These are phyloP conservation scores for Flammula alnicola DNA, from an alignment of 1,284 basidiomycete species.

Conservation along the genomic window DNA sequence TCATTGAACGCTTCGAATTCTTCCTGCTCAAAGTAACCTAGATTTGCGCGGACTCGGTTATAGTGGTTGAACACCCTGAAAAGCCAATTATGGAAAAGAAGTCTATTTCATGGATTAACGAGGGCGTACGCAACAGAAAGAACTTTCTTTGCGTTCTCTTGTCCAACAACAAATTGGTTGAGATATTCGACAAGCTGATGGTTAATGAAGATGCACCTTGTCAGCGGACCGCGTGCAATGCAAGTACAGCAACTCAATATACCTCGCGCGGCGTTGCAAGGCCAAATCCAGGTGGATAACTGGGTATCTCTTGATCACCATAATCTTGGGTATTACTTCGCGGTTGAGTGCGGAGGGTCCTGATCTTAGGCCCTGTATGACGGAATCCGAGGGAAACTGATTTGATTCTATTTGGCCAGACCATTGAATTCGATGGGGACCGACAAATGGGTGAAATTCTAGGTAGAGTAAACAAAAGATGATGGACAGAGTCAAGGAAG, in stretches of 20 bases:
- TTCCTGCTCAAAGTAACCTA: conserved; percentile 52
- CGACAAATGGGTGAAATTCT: too few relatives aligned
- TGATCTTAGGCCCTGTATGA: conserved; percentile 25
- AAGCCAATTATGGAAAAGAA: conserved; percentile 4
- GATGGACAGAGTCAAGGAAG: too few relatives aligned
- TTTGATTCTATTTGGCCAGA: conserved; percentile 19
- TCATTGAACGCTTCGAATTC: conserved; percentile 37
- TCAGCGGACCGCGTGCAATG: conserved; percentile 13
- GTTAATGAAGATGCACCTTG: conserved; percentile 3
- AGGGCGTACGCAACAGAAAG: conserved; percentile 80
- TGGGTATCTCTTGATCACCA: conserved; percentile 19
- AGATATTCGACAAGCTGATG: conserved; percentile 83
- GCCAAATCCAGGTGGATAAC: conserved; percentile 40
- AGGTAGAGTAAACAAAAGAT: too few relatives aligned
- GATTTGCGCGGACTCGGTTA: conserved; percentile 75
- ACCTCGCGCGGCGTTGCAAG: conserved; percentile 78
- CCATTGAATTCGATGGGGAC: too few relatives aligned
- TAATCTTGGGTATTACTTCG: conserved; percentile 30
- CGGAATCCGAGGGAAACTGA: conserved; percentile 19
- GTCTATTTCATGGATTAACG: not conserved
- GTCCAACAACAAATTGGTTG: conserved; percentile 91
- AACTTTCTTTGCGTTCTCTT: conserved; percentile 91
- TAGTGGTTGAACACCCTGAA: conserved; percentile 91
- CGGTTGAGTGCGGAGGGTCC: conserved; percentile 44
- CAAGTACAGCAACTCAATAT: conserved; percentile 11